phyloP scores from a whole-genome alignment of 768 basidiomycete species.

The Austroboletus eburneus region DNA sequence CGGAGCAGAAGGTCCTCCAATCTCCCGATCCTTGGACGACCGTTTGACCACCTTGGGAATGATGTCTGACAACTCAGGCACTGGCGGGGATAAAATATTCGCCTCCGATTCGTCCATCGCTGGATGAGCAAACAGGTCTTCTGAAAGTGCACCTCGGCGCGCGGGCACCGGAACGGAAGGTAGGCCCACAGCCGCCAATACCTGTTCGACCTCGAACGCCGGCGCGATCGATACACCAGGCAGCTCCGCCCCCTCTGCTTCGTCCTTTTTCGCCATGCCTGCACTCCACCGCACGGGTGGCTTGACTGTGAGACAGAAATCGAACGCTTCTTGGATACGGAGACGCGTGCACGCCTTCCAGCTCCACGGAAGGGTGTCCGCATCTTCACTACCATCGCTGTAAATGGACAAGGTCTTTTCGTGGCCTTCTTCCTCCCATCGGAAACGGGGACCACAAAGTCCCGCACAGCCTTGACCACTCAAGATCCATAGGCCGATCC shows the following conservation, averaged over 20 bases:
- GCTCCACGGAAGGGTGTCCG: conserved; percentile 62
- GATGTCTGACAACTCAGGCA: conserved; percentile 35
- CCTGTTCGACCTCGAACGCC: conserved; percentile 50
- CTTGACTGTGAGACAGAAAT: conserved; percentile 64
- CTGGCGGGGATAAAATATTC: conserved; percentile 18
- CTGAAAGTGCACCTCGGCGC: conserved; percentile 54
- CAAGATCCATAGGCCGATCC: conserved; percentile 75
- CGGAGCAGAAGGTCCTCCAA: conserved; percentile 37
- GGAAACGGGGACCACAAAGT: conserved; percentile 76
- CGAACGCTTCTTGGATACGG: conserved; percentile 74
- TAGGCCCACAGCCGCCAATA: conserved; percentile 53
- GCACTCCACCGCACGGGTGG: conserved; percentile 33
- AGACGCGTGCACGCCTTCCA: conserved; percentile 72
- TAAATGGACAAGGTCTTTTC: conserved; percentile 55
- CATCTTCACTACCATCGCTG: conserved; percentile 41
- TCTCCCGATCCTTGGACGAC: conserved; percentile 44
- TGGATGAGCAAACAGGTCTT: conserved; percentile 62
- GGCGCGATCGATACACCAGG: conserved; percentile 32
- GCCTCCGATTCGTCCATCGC: conserved; percentile 25
- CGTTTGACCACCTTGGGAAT: conserved; percentile 46
- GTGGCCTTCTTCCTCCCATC: conserved; percentile 78
- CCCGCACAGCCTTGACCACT: conserved; percentile 76
- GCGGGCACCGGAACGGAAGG: conserved; percentile 48
- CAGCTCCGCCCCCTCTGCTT: conserved; percentile 17
- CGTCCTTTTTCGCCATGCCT: conserved; percentile 31